Evolutionary conservation across 2,329 filamentous ascomycete species (phyloP).

Genomic region (Dactylellina parvicollis): DNA sequence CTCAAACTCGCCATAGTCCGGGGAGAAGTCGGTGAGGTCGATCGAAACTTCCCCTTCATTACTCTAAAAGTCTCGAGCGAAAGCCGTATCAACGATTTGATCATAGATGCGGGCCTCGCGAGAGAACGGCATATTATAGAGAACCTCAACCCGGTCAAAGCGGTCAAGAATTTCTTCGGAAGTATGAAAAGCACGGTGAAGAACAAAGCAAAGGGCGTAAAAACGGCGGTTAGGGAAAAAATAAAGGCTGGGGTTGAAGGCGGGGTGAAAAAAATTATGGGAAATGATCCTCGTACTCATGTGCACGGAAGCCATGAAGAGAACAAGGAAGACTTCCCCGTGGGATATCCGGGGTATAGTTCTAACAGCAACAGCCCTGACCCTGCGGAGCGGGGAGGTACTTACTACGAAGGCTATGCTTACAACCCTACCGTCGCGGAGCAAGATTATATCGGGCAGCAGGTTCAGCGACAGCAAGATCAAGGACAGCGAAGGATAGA

Average conservation of each 20-base stretch:
- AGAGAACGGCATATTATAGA: background rate
- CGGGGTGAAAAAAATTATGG: background rate
- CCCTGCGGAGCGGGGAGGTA: background rate
- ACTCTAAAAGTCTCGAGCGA: background rate
- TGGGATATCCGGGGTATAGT: background rate
- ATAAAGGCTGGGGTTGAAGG: constrained; percentile 1
- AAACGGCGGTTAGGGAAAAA: background rate
- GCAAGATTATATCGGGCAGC: constrained; percentile 4
- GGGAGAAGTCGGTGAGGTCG: background rate
- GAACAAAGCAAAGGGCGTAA: background rate
- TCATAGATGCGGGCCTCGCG: background rate
- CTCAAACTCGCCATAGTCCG: constrained; percentile 7
- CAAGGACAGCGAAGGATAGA: constrained; percentile 1
- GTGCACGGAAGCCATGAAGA: background rate
- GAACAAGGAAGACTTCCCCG: constrained; percentile 2
- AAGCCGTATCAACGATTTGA: background rate
- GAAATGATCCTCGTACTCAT: background rate
- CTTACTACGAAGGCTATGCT: constrained; percentile 4
- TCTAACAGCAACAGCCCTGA: constrained; percentile 1
- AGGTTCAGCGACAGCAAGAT: background rate
- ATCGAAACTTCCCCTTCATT: background rate
- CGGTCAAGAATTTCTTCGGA: background rate
- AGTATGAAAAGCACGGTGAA: constrained; percentile 3
- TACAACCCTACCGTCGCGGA: background rate
- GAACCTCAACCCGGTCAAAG: background rate